Evolutionary conservation across 805 yeast genomes (phyloP).

Genomic region (Kodamaea laetipori): DNA sequence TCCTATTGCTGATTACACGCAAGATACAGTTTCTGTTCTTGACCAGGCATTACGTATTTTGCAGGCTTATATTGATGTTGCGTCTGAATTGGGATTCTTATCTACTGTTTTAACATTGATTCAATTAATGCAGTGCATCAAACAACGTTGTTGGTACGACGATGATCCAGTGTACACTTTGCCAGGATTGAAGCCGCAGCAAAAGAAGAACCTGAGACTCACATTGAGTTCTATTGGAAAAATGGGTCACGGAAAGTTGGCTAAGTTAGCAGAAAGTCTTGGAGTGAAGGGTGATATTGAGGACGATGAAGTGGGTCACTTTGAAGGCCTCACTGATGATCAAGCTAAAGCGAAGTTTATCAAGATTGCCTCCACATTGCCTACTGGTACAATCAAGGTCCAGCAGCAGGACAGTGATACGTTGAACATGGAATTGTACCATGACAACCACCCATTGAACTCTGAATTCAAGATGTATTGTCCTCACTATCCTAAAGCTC

Average conservation of each 20-base stretch:
- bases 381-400: constrained; percentile 53
- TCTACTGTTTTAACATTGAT: constrained; percentile 63
- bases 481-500: constrained; percentile 85
- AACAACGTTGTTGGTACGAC: constrained; percentile 87
- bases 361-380: constrained; percentile 57
- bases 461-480: constrained; percentile 69
- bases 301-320: neutral
- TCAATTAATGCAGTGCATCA: constrained; percentile 77
- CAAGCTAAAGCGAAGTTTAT: constrained; percentile 48
- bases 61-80: constrained; percentile 89
- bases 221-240: constrained; percentile 47
- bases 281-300: constrained; percentile 32
- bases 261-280: constrained; percentile 37
- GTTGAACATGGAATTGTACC: constrained; percentile 51
- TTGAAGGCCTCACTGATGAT: constrained; percentile 13
- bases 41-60: constrained; percentile 93
- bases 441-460: constrained; percentile 51
- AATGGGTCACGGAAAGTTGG: constrained; percentile 36
- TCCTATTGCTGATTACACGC: constrained; percentile 93
- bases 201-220: constrained; percentile 12
- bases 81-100: constrained; percentile 79
- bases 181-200: constrained; percentile 45
- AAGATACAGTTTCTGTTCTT: constrained; percentile 88
- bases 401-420: constrained; percentile 36
- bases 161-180: constrained; percentile 63